Evolutionary conservation across 164 flowering plant species (phyloP).

Genomic region (Stephania japonica): DNA sequence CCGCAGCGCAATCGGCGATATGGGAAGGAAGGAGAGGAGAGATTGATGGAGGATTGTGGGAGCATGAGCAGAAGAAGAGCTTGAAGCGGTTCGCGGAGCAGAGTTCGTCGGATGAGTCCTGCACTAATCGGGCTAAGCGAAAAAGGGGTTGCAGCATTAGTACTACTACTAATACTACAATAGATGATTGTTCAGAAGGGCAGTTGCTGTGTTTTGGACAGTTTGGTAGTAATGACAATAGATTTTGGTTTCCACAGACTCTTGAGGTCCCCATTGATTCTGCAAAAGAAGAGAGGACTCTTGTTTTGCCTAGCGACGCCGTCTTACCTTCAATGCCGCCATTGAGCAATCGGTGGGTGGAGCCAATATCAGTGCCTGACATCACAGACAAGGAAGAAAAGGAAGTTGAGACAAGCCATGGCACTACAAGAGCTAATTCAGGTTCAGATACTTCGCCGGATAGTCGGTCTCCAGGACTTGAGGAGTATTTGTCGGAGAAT

Average conservation of each 20-base stretch:
- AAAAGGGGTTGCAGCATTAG: constrained; percentile 35
- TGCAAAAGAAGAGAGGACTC: constrained; percentile 38
- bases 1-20: constrained; percentile 17
- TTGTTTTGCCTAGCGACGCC: constrained; percentile 44
- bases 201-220: constrained; percentile 34
- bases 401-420: constrained; percentile 37
- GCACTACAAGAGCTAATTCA: constrained; percentile 33
- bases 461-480: constrained; percentile 33
- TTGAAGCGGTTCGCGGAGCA: constrained; percentile 71
- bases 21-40: constrained; percentile 36
- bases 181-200: constrained; percentile 19
- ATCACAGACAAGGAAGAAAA: constrained; percentile 52
- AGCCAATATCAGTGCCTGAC: constrained; percentile 47
- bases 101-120: constrained; percentile 39
- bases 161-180: neutral
- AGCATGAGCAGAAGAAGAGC: constrained; percentile 42
- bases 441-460: constrained; percentile 71
- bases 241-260: constrained; percentile 54
- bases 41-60: constrained; percentile 56
- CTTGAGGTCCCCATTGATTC: constrained; percentile 26
- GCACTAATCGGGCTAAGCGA: constrained; percentile 52
- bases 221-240: constrained; percentile 23
- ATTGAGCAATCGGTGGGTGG: constrained; percentile 55
- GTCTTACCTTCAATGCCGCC: constrained; percentile 37
- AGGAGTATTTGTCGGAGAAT: constrained; percentile 31